These are phyloP conservation scores for Anthracocystis setariae DNA, from an alignment of 1,284 basidiomycete species.

Conservation along the genomic window DNA sequence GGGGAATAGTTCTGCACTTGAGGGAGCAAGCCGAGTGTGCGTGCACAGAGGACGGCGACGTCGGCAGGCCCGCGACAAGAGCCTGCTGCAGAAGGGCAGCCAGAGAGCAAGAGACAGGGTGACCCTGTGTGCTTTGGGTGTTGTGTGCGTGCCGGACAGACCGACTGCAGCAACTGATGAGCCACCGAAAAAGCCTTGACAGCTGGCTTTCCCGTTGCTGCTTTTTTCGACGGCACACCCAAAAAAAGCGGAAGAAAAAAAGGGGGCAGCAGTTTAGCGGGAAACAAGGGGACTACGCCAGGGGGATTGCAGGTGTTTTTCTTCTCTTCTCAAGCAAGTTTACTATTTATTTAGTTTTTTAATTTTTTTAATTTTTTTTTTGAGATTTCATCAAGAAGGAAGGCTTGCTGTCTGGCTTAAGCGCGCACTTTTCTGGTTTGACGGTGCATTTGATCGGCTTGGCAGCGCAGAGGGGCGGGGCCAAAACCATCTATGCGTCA, in stretches of 20 bases:
- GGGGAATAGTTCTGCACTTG: background rate
- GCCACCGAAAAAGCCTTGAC: background rate
- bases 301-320: too few relatives aligned
- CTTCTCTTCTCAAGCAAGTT: background rate
- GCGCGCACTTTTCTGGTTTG: background rate
- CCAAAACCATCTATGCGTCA: too few relatives aligned
- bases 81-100: too few relatives aligned
- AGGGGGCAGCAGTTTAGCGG: conserved; percentile 1
- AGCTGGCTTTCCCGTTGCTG: conserved; percentile 11
- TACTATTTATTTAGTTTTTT: background rate
- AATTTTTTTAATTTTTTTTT: background rate
- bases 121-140: background rate
- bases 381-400: background rate
- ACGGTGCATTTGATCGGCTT: too few relatives aligned
- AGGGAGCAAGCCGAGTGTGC: background rate
- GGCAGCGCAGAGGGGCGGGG: background rate
- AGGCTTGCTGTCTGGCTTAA: background rate
- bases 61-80: too few relatives aligned
- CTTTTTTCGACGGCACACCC: too few relatives aligned
- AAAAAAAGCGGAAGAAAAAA: background rate
- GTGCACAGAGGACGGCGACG: conserved; percentile 1
- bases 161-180: too few relatives aligned
- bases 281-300: background rate
- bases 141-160: too few relatives aligned
- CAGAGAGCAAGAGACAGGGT: too few relatives aligned